Evolutionary conservation across 257 asterid genomes (phyloP), one percentile per base, ranked within the genome.

Genomic region (Capsicum baccatum): DNA sequence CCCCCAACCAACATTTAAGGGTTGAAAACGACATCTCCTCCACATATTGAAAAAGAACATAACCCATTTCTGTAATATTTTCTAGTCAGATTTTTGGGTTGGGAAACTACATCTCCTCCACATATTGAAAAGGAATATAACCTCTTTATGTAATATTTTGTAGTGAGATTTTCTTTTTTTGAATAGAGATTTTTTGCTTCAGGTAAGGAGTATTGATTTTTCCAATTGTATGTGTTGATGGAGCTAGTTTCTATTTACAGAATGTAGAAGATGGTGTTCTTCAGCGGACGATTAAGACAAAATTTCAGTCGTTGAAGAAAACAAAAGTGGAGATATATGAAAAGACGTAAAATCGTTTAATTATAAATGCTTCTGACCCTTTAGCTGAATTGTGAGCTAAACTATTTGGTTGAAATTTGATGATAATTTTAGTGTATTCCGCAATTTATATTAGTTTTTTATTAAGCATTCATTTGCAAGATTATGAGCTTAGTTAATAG

Each of bases 201-300:
- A 26, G 33, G 33, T 26, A 26, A n/a, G 58, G 6, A 11, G 6
- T 19, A 11, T n/a, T 19, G 5, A 5, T 73, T 17, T 73, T 19
- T 48, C 2, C 80, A 19, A 33, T 50, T 50, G 62, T 7, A 14
- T 62, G 78, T 64, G 35, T 57, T 26, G 47, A 26, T 39, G 17
- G 60, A 47, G 4, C 64, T 26, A 15, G 47, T 81, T 47, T 57
- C 92, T 88, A n/a, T 85, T 78, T 26, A 71, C 84, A 85, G 71
- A 87, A 59, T 76, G 88, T 68, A 85, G 87, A 78, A 79, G 87
- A 69, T 84, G 85, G 50, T 82, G 57, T 70, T 84, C 83, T 68
- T 82, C 86, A 9, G 33, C 19, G 17, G 14, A 83, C 73, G 63
- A 47, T 37, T 89, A 83, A 19, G 83, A 48, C 39, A 87, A 39